phyloP scores from a whole-genome alignment of 1,284 basidiomycete genomes.

The Ganoderma meredithae region DNA sequence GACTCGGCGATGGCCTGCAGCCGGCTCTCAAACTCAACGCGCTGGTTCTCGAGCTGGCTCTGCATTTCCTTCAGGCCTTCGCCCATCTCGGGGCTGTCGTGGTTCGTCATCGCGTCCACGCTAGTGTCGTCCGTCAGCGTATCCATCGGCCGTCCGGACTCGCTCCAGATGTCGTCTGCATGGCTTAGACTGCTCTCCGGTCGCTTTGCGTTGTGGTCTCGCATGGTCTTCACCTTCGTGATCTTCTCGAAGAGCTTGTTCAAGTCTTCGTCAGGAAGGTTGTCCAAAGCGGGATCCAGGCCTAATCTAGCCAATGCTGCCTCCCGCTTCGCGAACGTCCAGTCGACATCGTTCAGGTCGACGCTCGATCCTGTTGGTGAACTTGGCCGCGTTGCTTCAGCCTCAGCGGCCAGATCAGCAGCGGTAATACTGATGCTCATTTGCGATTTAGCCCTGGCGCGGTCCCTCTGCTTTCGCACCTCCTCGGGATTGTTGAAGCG shows the following conservation, averaged over 20 bases:
- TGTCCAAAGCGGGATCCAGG: constrained; percentile 87
- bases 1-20: constrained; percentile 78
- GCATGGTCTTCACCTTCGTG: constrained; percentile 90
- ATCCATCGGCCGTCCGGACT: constrained; percentile 76
- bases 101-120: constrained; percentile 69
- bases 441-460: constrained; percentile 73
- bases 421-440: constrained; percentile 71
- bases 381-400: constrained; percentile 70
- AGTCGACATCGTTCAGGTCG: constrained; percentile 84
- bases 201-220: constrained; percentile 77
- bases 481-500: constrained; percentile 97
- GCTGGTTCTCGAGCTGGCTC: constrained; percentile 63
- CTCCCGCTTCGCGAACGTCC: constrained; percentile 93
- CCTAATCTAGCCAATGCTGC: constrained; percentile 87
- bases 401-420: constrained; percentile 62
- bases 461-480: constrained; percentile 88
- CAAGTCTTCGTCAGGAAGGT: constrained; percentile 90
- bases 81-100: constrained; percentile 73
- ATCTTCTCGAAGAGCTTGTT: constrained; percentile 94
- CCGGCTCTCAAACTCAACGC: constrained; percentile 63
- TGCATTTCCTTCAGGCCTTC: constrained; percentile 73
- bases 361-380: constrained; percentile 75
- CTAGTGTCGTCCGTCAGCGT: constrained; percentile 87
- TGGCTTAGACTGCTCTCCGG: constrained; percentile 88
- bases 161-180: constrained; percentile 88